A percentile compares a stretch with the other conserved stretches of the same genome.
Evolutionary conservation across 208 protist species (phyloP).

Genomic region (Naegleria lovaniensis): DNA sequence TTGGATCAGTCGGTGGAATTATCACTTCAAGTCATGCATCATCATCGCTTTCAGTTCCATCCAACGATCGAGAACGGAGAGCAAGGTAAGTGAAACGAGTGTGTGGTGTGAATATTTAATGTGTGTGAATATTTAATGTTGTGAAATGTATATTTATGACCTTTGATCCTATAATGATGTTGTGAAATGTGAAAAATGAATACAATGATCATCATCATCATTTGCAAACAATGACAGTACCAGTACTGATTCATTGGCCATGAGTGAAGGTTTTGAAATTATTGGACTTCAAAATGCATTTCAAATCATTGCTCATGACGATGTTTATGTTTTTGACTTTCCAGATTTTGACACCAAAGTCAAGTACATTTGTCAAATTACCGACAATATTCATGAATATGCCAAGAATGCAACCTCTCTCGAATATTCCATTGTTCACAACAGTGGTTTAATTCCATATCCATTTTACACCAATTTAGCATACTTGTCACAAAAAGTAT

Average conservation of each 20-base stretch:
- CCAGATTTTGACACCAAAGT: not conserved
- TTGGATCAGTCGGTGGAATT: not conserved
- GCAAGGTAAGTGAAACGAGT: too few relatives aligned
- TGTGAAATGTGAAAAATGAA: too few relatives aligned
- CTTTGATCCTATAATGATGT: too few relatives aligned
- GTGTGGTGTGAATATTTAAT: too few relatives aligned
- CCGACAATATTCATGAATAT: not conserved
- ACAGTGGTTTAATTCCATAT: not conserved
- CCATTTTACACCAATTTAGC: not conserved
- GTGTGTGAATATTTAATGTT: too few relatives aligned
- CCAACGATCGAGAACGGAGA: not conserved
- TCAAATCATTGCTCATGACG: not conserved
- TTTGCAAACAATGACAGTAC: not conserved
- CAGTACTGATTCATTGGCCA: not conserved
- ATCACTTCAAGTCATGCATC: not conserved
- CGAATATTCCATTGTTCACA: not conserved
- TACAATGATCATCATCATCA: too few relatives aligned
- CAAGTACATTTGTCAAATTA: not conserved
- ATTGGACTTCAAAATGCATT: not conserved
- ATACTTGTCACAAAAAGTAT: not conserved
- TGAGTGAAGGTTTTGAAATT: not conserved
- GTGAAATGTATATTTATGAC: too few relatives aligned
- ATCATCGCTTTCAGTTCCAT: not conserved
- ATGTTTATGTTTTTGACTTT: slow-evolving; percentile 7
- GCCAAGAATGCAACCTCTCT: not conserved